Evolutionary conservation across 2,329 filamentous ascomycete species (phyloP).

Genomic region (Sphaerostilbella broomeana): DNA sequence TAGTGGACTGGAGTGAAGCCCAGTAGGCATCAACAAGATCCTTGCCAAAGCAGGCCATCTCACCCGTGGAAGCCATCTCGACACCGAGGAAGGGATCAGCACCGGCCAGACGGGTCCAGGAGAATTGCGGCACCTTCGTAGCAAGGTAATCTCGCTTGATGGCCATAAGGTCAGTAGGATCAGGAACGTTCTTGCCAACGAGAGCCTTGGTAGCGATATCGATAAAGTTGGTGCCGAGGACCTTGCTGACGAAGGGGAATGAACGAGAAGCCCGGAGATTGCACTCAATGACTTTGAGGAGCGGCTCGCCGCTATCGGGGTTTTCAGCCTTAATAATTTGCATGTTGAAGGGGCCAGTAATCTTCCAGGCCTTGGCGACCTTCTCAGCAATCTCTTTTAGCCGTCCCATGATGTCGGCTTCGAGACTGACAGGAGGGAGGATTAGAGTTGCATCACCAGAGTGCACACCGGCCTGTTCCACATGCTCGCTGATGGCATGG

Average conservation of each 20-base stretch:
- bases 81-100: conserved; percentile 97
- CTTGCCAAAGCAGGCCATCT: conserved; percentile 98
- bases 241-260: conserved; percentile 97
- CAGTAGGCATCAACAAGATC: conserved; percentile 96
- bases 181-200: conserved; percentile 75
- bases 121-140: conserved; percentile 98
- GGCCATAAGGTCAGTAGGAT: conserved; percentile 81
- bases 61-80: conserved; percentile 94
- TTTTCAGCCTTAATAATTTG: conserved; percentile 93
- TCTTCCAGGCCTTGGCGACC: conserved; percentile 94
- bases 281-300: conserved; percentile 95
- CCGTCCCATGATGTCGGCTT: conserved; percentile 69
- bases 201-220: conserved; percentile 91
- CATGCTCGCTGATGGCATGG: conserved; percentile 90
- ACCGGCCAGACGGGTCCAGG: conserved; percentile 94
- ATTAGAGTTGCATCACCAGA: conserved; percentile 95
- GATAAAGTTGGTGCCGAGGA: conserved; percentile 93
- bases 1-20: conserved; percentile 89
- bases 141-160: conserved; percentile 86
- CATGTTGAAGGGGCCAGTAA: conserved; percentile 99
- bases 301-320: conserved; percentile 65
- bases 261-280: conserved; percentile 95
- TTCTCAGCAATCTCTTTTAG: conserved; percentile 94
- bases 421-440: conserved; percentile 76
- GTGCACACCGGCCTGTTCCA: conserved; percentile 96